Evolutionary conservation across 2,329 filamentous ascomycete species (phyloP), one percentile per base, ranked within the genome.

Genomic region (Aspergillus thermomutatus): DNA sequence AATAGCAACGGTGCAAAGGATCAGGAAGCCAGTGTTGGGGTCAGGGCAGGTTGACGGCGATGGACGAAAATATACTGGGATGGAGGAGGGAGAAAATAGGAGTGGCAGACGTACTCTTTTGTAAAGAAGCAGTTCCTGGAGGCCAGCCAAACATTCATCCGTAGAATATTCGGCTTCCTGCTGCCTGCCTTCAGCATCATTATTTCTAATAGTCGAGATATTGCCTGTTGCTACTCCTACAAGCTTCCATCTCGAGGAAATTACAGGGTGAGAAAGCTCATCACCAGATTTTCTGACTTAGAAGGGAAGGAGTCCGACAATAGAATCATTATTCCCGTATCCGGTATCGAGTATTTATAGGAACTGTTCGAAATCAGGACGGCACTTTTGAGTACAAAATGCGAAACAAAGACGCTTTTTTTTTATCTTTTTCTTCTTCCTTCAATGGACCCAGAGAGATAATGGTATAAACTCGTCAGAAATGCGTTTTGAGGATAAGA

Each of bases 401-500:
- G 43, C 23, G 23, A 26, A 46, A 26, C 6, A 25, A 26, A 23
- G 11, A 19, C n/a, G 48, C 37, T 43, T 45, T 43, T 56, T 56
- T 57, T 45, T 54, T 26, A 8, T 9, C 6, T 6, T 25, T 50
- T 37, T 37, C 11, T 37, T 50, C 23, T 41, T 37, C 21, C 47
- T 48, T 40, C 51, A 19, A 25, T 53, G 48, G 60, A 59, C 54
- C 57, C 58, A 54, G 59, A 61, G 58, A 59, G 56, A 58, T 64
- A 57, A 59, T 65, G 63, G 64, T 66, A 65, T 66, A 64, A 62
- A 59, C 58, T 65, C 59, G 58, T 65, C 60, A 62, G 53, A 65
- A 68, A 69, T 69, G 66, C 59, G 63, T 69, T 67, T 55, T 63
- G 60, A 68, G 61, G 62, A 65, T 66, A 71, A 66, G 65, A 70